A percentile compares a stretch with the other conserved stretches of the same genome.
Conservation (phyloP, 2,329 filamentous ascomycete species). For the Mycosphaerella sp. region DNA sequence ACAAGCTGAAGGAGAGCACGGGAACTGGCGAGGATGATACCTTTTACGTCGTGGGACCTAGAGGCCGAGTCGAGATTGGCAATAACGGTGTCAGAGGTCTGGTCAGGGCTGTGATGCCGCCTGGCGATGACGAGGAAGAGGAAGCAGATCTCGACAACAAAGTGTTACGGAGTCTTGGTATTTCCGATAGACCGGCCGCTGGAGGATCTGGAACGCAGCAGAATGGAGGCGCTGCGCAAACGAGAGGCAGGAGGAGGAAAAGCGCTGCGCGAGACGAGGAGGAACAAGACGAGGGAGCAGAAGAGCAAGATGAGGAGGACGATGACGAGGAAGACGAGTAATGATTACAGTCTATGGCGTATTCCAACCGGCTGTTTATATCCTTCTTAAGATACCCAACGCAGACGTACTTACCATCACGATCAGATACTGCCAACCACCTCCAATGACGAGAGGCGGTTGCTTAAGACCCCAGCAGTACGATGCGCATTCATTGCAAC, state of each 20-base stretch:
- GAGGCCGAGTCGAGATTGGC: slow-evolving; percentile 79
- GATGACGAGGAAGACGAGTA: slow-evolving; percentile 7
- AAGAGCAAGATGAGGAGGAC: slow-evolving; percentile 16
- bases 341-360: not conserved
- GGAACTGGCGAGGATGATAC: slow-evolving; percentile 64
- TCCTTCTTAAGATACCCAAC: too few species aligned
- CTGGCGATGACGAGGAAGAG: slow-evolving; percentile 24
- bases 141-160: slow-evolving; percentile 31
- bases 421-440: too few species aligned
- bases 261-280: slow-evolving; percentile 6
- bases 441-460: too few species aligned
- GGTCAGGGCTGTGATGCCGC: slow-evolving; percentile 50
- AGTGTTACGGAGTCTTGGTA: slow-evolving; percentile 32
- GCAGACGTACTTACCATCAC: too few species aligned
- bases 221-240: not conserved
- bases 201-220: not conserved
- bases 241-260: slow-evolving; percentile 4
- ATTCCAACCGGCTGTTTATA: too few species aligned
- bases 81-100: slow-evolving; percentile 67
- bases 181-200: slow-evolving; percentile 16
- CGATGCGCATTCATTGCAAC: too few species aligned
- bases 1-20: slow-evolving; percentile 61
- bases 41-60: slow-evolving; percentile 77
- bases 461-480: too few species aligned
- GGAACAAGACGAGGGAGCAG: slow-evolving; percentile 11